Evolutionary conservation across 495 filamentous ascomycete species (phyloP), one percentile per base, ranked within the genome.

Genomic region (Aspergillus steynii): DNA sequence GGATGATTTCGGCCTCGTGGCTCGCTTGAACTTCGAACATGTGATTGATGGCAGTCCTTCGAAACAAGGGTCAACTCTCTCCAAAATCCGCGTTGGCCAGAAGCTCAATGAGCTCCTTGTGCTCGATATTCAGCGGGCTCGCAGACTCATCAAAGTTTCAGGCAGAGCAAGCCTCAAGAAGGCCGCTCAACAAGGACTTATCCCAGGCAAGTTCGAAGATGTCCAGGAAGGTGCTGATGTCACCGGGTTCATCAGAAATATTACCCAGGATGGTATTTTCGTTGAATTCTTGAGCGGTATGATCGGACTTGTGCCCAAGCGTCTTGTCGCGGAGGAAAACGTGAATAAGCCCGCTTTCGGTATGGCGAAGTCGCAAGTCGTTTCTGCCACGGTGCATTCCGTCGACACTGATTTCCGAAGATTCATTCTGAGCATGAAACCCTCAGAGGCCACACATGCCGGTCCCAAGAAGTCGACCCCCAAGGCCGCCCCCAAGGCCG

Each of bases 171-270:
- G 85, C 62, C 78, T 99, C 29, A 82, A 96, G 60, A 88, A 91
- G 68, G 91, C 88, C 56, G 82, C 84, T 26, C 86, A 86, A 71
- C 80, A 87, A 25, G 82, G 82, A 9, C 81, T 78, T 27, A 80
- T 97, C 28, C 79, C 93, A 12, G 76, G 77, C 20, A 76, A 74
- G 31, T 86, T 96, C 54, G 86, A 89, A 45, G 85, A 91, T 61
- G 81, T 93, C 20, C 77, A 84, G 47, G 83, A 91, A 59, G 89
- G 88, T 25, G 76, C 86, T 29, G 75, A 79, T 15, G 84, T 93
- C 6, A 82, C 83, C 60, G 95, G 95, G n/a, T 97, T 93, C 69
- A 83, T 98, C 29, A 86, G 87, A 52, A 93, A 90, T 63, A 88
- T 94, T 48, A 91, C 90, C 6, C 71, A 82, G n/a, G 88, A 84